Evolutionary conservation across 176 grass and related monocot genomes (phyloP), one percentile per base, ranked within the genome.

Genomic region (Phoenix roebelenii): DNA sequence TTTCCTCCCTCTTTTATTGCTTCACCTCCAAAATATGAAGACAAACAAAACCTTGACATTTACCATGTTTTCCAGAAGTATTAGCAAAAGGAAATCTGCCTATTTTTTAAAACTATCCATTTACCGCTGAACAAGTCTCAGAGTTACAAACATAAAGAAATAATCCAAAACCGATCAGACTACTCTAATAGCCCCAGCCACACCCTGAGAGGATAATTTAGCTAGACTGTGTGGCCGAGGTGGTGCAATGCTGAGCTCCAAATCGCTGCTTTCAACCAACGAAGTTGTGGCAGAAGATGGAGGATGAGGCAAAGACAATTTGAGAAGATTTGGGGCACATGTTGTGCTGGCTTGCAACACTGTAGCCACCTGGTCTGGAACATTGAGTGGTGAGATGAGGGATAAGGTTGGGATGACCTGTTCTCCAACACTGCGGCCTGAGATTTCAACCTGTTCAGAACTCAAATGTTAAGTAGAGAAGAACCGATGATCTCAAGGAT

Each of bases 161-260:
- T 44, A 44, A 44, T 44, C 35, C 35, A 44, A 12, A 44, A 44
- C 35, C 35, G 12, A 71, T 89, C 73, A 90, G 62, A 85, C 49
- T 54, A 90, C 92, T 59, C 75, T 80, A 65, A 88, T 83, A 32
- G 63, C 83, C n/a, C 58, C 83, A 16, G 51, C 29, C 3, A 60
- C 25, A 23, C 77, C 30, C 44, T 65, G 61, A 55, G 90, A 79
- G 39, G 79, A 75, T 18, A 81, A 69, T 59, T 73, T 44, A 17
- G 65, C 16, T 23, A 64, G 57, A 9, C 29, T 69, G 3, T 67
- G 58, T 25, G 64, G 67, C 71, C 32, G 35, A 14, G 71, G 71
- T 3, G 74, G 84, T 4, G 71, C 91, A 28, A 96, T 96, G 69
- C 83, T 83, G 44, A 89, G 86, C 65, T 90, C 86, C 48, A 91